These are phyloP conservation scores for Lathyrus tuberosus DNA, from an alignment of 306 rosid genomes.

Conservation along the genomic window DNA sequence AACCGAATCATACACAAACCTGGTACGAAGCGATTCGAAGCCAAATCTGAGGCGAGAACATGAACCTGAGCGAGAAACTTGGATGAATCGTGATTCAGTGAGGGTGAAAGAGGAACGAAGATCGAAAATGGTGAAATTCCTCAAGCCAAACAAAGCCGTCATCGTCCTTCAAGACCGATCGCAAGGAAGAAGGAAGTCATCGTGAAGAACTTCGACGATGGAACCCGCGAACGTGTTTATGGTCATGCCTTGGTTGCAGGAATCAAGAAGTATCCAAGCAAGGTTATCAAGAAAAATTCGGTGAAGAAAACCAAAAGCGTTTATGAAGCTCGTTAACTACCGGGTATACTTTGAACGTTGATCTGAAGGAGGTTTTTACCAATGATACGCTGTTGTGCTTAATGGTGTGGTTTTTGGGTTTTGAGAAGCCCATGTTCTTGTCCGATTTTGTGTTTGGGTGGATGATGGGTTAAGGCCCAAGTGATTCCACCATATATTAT, in stretches of 20 bases:
- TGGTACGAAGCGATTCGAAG: too few relatives aligned
- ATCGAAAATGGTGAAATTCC: slow-evolving; percentile 47
- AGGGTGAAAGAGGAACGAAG: background rate
- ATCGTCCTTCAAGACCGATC: slow-evolving; percentile 47
- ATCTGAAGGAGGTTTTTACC: slow-evolving; percentile 43
- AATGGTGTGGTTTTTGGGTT: too few relatives aligned
- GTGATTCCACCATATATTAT: too few relatives aligned
- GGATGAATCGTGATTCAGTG: too few relatives aligned
- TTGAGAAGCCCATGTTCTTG: too few relatives aligned
- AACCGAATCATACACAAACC: too few relatives aligned
- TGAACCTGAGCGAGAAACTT: too few relatives aligned
- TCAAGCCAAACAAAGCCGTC: slow-evolving; percentile 50
- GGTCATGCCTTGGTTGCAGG: slow-evolving; percentile 46
- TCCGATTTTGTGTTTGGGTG: too few relatives aligned
- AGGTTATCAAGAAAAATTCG: slow-evolving; percentile 48
- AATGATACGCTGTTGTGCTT: slow-evolving; percentile 37
- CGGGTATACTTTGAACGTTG: slow-evolving; percentile 54
- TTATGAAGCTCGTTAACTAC: slow-evolving; percentile 48
- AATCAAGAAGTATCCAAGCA: slow-evolving; percentile 43
- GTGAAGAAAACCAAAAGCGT: slow-evolving; percentile 51
- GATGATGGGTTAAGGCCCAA: too few relatives aligned
- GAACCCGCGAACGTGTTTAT: too few relatives aligned
- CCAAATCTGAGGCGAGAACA: too few relatives aligned
- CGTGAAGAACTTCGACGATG: slow-evolving; percentile 55
- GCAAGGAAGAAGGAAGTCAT: slow-evolving; percentile 47